These are phyloP conservation scores for Corylus americana DNA, from an alignment of 306 rosid species.

Conservation along the genomic window DNA sequence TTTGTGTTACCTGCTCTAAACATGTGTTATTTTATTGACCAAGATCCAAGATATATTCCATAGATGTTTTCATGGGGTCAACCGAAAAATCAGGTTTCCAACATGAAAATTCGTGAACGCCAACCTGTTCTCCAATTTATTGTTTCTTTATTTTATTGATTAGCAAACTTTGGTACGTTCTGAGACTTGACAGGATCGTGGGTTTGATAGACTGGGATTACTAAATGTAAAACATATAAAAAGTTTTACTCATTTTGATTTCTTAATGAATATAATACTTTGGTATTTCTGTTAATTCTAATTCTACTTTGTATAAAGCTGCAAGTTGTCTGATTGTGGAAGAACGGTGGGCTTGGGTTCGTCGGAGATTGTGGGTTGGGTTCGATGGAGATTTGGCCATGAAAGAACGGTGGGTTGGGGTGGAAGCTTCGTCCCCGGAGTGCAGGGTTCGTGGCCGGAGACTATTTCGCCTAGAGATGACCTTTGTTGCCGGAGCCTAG, in stretches of 20 bases:
- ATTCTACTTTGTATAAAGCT: background rate
- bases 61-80: slow-evolving; percentile 46
- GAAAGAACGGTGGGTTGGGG: too few species aligned
- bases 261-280: background rate
- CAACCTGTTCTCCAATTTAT: slow-evolving; percentile 16
- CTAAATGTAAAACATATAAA: background rate
- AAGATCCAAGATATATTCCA: slow-evolving; percentile 63
- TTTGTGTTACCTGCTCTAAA: slow-evolving; percentile 23
- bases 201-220: background rate
- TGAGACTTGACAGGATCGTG: too few species aligned
- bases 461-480: too few species aligned
- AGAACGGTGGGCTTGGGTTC: too few species aligned
- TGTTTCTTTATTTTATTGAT: background rate
- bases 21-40: slow-evolving; percentile 20
- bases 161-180: too few species aligned
- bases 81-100: slow-evolving; percentile 47
- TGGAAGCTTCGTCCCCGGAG: too few species aligned
- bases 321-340: too few species aligned
- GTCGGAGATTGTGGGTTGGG: too few species aligned
- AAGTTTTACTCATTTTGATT: background rate
- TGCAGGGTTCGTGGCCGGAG: too few species aligned
- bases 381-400: too few species aligned
- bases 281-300: background rate
- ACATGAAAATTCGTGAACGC: slow-evolving; percentile 35
- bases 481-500: too few species aligned